phyloP scores from a whole-genome alignment of 176 grass and related monocot genomes.

The Luzula sylvatica region DNA sequence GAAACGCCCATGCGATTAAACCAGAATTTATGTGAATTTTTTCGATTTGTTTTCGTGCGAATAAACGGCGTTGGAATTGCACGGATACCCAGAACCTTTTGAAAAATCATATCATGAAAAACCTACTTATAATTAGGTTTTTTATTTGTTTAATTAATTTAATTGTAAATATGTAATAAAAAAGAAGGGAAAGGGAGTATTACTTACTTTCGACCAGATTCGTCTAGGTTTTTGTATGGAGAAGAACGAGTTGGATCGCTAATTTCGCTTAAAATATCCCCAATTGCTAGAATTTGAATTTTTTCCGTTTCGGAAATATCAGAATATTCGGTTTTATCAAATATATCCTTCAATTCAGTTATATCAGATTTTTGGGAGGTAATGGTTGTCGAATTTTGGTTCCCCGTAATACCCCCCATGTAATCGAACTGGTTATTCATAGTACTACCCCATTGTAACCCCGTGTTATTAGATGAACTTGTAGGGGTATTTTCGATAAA shows the following conservation, averaged over 20 bases:
- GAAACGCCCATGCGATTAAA: constrained; percentile 78
- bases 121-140: constrained; percentile 1
- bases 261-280: constrained; percentile 79
- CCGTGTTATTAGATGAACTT: constrained; percentile 36
- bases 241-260: constrained; percentile 53
- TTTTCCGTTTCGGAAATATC: constrained; percentile 35
- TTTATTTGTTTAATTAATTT: constrained; percentile 4
- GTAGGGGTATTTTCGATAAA: constrained; percentile 31
- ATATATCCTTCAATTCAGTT: constrained; percentile 26
- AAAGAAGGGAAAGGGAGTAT: not conserved
- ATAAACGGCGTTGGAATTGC: constrained; percentile 53
- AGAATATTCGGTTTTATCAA: constrained; percentile 40
- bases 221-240: constrained; percentile 80
- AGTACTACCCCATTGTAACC: constrained; percentile 71
- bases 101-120: constrained; percentile 38
- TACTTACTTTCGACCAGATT: constrained; percentile 69
- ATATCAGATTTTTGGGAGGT: constrained; percentile 40
- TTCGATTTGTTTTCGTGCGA: too few relatives aligned
- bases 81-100: constrained; percentile 95
- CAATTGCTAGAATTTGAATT: constrained; percentile 66
- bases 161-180: not conserved
- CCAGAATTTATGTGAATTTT: constrained; percentile 37
- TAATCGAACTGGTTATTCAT: constrained; percentile 40
- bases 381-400: constrained; percentile 23
- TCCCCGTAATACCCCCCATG: constrained; percentile 22